phyloP scores from a whole-genome alignment of 2,329 filamentous ascomycete species.

The Fusarium duplospermum region DNA sequence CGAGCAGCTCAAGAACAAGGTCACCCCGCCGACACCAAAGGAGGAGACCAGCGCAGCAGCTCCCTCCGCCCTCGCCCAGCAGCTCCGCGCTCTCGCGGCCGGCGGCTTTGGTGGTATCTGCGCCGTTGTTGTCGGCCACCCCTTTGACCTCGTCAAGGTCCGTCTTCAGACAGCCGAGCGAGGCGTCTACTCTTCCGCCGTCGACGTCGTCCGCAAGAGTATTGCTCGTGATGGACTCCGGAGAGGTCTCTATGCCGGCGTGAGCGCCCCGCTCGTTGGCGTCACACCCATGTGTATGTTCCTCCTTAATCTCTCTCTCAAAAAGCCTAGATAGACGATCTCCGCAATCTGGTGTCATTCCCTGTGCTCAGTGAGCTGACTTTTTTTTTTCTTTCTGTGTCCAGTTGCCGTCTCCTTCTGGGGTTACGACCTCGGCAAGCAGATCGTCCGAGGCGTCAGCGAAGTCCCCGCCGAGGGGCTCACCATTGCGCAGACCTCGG shows the following conservation, averaged over 20 bases:
- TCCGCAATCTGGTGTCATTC: neutral
- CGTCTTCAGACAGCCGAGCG: conserved; percentile 95
- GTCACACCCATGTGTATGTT: conserved; percentile 99
- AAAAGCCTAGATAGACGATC: neutral
- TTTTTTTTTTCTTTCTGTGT: neutral
- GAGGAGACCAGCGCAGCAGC: conserved; percentile 46
- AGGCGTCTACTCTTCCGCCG: conserved; percentile 88
- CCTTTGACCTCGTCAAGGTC: conserved; percentile 98
- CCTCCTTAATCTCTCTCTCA: neutral
- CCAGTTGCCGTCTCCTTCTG: conserved; percentile 75
- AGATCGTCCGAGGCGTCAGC: conserved; percentile 78
- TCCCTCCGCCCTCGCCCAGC: conserved; percentile 55
- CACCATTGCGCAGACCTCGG: conserved; percentile 87
- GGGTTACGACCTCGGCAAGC: conserved; percentile 97
- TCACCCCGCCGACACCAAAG: conserved; percentile 56
- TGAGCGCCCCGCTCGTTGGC: conserved; percentile 92
- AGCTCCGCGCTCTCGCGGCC: conserved; percentile 84
- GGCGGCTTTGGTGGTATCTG: conserved; percentile 95
- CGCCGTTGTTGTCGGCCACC: conserved; percentile 93
- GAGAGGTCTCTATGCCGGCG: conserved; percentile 93
- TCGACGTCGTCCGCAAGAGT: conserved; percentile 92
- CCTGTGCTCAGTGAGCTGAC: conserved; percentile 1
- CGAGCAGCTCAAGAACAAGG: conserved; percentile 59
- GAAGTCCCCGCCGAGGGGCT: conserved; percentile 76
- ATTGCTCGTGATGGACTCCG: conserved; percentile 85